phyloP scores from a whole-genome alignment of 2,329 filamentous ascomycete species.

The Cladosporium sp. region DNA sequence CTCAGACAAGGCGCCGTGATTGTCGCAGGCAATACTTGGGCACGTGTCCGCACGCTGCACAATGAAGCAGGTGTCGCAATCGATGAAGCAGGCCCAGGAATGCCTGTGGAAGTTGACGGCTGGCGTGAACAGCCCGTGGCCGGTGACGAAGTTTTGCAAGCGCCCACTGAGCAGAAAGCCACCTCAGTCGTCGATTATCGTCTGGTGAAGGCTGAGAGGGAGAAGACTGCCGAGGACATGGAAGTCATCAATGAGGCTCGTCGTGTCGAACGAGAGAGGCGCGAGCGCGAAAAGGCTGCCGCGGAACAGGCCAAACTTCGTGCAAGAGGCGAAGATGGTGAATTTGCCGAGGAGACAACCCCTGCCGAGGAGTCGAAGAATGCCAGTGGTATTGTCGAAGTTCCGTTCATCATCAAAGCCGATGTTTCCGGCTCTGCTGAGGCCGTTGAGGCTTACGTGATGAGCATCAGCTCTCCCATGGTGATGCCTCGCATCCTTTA shows the following conservation, averaged over 20 bases:
- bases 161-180: slow-evolving; percentile 71
- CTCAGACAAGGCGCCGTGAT: slow-evolving; percentile 75
- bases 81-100: slow-evolving; percentile 74
- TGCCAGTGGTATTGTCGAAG: slow-evolving; percentile 47
- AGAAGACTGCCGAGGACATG: slow-evolving; percentile 63
- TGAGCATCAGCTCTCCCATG: slow-evolving; percentile 78
- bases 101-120: slow-evolving; percentile 88
- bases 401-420: slow-evolving; percentile 85
- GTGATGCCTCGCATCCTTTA: slow-evolving; percentile 73
- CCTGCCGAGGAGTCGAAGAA: slow-evolving; percentile 29
- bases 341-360: slow-evolving; percentile 25
- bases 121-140: slow-evolving; percentile 85
- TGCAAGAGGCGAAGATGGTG: slow-evolving; percentile 14
- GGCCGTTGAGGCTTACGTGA: slow-evolving; percentile 74
- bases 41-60: slow-evolving; percentile 74
- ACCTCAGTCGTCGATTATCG: slow-evolving; percentile 75
- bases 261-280: slow-evolving; percentile 54
- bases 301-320: slow-evolving; percentile 29
- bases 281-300: slow-evolving; percentile 54
- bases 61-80: slow-evolving; percentile 79
- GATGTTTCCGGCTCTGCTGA: slow-evolving; percentile 94
- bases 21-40: slow-evolving; percentile 84
- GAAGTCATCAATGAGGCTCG: slow-evolving; percentile 71
- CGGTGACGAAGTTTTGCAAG: slow-evolving; percentile 83
- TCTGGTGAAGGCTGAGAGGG: slow-evolving; percentile 64